These are phyloP conservation scores for Colletotrichum sp. DNA, from an alignment of 2,329 filamentous ascomycete species.

Conservation along the genomic window DNA sequence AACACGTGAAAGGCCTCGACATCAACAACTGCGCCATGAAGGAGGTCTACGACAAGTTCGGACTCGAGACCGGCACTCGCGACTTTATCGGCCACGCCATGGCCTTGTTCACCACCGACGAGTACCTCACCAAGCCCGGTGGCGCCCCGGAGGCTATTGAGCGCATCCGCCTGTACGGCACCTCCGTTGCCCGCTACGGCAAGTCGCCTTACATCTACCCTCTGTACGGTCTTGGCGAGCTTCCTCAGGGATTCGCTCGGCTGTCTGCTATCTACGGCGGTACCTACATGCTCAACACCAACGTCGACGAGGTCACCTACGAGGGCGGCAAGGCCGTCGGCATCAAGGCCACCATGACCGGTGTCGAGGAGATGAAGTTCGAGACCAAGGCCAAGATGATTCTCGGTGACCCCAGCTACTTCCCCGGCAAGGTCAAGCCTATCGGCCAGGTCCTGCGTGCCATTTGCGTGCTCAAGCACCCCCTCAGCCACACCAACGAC, in stretches of 20 bases:
- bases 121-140: constrained; percentile 78
- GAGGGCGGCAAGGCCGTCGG: constrained; percentile 86
- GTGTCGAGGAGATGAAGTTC: constrained; percentile 91
- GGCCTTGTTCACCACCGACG: constrained; percentile 92
- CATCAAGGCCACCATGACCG: constrained; percentile 97
- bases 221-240: constrained; percentile 94
- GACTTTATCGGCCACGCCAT: constrained; percentile 99
- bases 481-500: constrained; percentile 86
- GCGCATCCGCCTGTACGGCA: constrained; percentile 94
- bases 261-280: constrained; percentile 98
- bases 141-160: constrained; percentile 84
- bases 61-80: constrained; percentile 84
- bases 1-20: constrained; percentile 69
- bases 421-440: constrained; percentile 85
- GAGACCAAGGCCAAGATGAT: constrained; percentile 97
- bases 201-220: constrained; percentile 99
- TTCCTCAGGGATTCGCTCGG: constrained; percentile 96
- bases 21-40: constrained; percentile 86
- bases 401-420: constrained; percentile 95
- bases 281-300: constrained; percentile 99
- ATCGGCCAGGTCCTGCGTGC: constrained; percentile 92
- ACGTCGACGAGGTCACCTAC: constrained; percentile 87
- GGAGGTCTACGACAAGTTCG: constrained; percentile 99
- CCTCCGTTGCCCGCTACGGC: constrained; percentile 96
- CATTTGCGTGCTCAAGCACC: constrained; percentile 97